These are phyloP conservation scores for Trifolium pratense DNA, from an alignment of 306 rosid genomes.

Conservation along the genomic window DNA sequence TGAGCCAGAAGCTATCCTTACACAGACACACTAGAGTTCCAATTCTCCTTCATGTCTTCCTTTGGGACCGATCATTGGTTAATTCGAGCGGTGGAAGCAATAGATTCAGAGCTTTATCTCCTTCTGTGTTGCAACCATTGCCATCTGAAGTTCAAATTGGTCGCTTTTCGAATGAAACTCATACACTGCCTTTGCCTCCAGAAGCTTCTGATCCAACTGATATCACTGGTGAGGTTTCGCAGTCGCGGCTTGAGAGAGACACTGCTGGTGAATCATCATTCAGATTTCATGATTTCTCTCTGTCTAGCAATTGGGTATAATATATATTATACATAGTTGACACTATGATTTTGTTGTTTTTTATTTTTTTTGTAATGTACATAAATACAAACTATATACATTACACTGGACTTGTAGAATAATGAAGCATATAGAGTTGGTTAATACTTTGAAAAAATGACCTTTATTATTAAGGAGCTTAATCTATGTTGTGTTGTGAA, in stretches of 20 bases:
- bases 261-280: conserved; percentile 81
- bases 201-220: conserved; percentile 43
- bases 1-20: conserved; percentile 87
- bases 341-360: conserved; percentile 4
- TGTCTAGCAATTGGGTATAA: conserved; percentile 84
- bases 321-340: not conserved
- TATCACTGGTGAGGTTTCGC: conserved; percentile 36
- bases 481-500: no score
- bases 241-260: conserved; percentile 57
- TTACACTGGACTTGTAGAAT: not conserved
- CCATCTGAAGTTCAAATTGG: conserved; percentile 56
- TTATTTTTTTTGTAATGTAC: conserved; percentile 17
- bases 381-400: conserved; percentile 19
- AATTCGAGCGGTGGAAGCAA: conserved; percentile 45
- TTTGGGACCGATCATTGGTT: conserved; percentile 68
- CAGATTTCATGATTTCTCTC: conserved; percentile 81
- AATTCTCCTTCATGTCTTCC: conserved; percentile 66
- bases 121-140: conserved; percentile 49
- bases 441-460: conserved; percentile 3
- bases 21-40: conserved; percentile 84
- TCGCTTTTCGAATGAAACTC: conserved; percentile 56
- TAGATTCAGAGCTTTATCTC: conserved; percentile 41
- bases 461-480: no score
- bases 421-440: conserved; percentile 12
- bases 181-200: conserved; percentile 58